Base-by-base conservation (phyloP, 129 eudicot species). In the Pseudognaphalium luteoalbum region DNA sequence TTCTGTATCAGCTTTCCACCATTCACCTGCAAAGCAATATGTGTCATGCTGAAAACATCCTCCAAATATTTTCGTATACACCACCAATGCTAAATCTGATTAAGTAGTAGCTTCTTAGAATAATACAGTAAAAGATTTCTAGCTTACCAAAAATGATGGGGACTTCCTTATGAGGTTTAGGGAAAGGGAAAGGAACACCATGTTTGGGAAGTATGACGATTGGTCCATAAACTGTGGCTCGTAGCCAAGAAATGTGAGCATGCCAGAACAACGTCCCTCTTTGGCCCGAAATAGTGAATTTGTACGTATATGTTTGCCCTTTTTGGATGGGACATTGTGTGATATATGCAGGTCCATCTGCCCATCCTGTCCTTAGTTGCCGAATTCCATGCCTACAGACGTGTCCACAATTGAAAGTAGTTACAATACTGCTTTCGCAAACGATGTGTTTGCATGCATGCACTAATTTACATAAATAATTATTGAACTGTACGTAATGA, bases 221-320 rank as follows among this genome's bases (percentile, higher is more conserved):
- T 2, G 62, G 28, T 8, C 62, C 62, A 21, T 57, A 57, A n/a
- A 57, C 62, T n/a, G 62, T 57, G 22, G 62, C 62, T 57, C 62
- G 22, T 7, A 57, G 29, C 62, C 62, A 57, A 2, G 11, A 8
- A 21, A 57, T 57, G 2, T 57, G 62, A 20, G 62, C 62, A 20
- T 57, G 62, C 62, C 62, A 57, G 28, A 19, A 57, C 29, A 57
- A 57, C 9, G 62, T 57, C 62, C 62, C 62, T 57, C 29, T 57
- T 57, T 57, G 62, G 28, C 62, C 62, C 5, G 14, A n/a, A 21
- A 57, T 57, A 57, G 22, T 57, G 62, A 57, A 57, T 11, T 57
- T 21, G 2, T 57, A 57, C 10, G 28, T 21, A 7, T 57, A 57
- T 14, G 54, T 12, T 47, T 47, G 28, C 28, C 28, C 3, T 57